A percentile compares a stretch with the other conserved stretches of the same genome.
Evolutionary conservation across 2,329 filamentous ascomycete species (phyloP).

Genomic region (Aureobasidium sp.): DNA sequence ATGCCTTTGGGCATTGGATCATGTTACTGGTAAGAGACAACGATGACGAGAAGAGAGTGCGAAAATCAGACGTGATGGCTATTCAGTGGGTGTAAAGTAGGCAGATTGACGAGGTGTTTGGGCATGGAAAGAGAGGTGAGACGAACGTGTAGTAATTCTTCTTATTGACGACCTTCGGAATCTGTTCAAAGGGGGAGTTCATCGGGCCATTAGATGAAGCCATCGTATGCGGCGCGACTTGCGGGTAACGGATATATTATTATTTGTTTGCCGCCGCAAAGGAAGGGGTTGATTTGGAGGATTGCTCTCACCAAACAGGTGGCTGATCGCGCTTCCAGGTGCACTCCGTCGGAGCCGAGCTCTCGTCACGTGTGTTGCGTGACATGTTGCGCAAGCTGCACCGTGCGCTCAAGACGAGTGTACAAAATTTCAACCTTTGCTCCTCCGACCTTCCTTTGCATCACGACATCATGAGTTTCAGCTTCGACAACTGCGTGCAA

Average conservation of each 20-base stretch:
- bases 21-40: not conserved
- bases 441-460: not conserved
- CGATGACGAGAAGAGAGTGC: not conserved
- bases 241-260: constrained; percentile 13
- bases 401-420: not conserved
- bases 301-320: constrained; percentile 11
- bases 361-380: not conserved
- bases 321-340: not conserved
- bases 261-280: constrained; percentile 14
- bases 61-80: not conserved
- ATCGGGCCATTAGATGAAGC: constrained; percentile 15
- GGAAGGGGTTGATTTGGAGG: constrained; percentile 12
- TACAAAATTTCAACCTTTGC: constrained; percentile 8
- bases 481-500: not conserved
- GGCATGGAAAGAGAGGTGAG: constrained; percentile 2
- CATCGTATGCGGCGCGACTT: constrained; percentile 15
- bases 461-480: not conserved
- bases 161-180: constrained; percentile 69
- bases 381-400: not conserved
- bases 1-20: constrained; percentile 16
- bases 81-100: not conserved
- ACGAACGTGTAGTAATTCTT: constrained; percentile 98
- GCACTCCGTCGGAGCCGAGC: not conserved
- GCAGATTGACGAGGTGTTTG: not conserved
- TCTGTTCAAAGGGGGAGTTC: constrained; percentile 13